Evolutionary conservation across 2,329 filamentous ascomycete genomes (phyloP).

Genomic region (Berkeleyomyces basicola): DNA sequence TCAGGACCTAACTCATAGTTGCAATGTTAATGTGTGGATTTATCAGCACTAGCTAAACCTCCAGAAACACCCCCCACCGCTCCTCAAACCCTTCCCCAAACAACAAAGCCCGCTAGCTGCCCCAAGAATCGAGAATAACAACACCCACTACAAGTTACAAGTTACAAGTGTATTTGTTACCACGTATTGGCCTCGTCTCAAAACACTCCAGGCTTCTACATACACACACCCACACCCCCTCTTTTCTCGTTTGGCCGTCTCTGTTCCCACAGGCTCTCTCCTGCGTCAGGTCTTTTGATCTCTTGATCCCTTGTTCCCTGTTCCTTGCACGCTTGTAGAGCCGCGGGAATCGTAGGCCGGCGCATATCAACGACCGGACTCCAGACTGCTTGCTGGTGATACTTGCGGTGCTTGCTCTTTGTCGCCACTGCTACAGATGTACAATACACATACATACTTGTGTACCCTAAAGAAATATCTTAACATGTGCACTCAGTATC

Average conservation of each 20-base stretch:
- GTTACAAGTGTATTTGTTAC: too few species aligned
- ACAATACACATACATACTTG: too few species aligned
- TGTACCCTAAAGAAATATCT: background rate
- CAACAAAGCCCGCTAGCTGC: background rate
- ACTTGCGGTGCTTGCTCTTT: too few species aligned
- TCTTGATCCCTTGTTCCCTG: background rate
- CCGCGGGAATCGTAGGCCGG: conserved; percentile 4
- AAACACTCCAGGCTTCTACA: too few species aligned
- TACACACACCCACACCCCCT: background rate
- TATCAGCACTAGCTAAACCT: background rate
- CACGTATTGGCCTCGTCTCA: too few species aligned
- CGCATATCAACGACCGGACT: background rate
- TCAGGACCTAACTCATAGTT: too few species aligned
- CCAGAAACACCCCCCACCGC: background rate
- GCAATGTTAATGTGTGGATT: background rate
- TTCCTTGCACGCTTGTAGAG: background rate
- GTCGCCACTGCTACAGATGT: too few species aligned
- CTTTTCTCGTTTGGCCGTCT: background rate
- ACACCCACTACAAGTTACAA: background rate
- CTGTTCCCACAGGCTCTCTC: background rate
- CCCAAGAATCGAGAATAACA: background rate
- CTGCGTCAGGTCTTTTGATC: background rate
- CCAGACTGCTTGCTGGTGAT: too few species aligned
- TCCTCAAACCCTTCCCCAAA: background rate
- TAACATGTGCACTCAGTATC: background rate